These are phyloP conservation scores for Adansonia rubrostipa DNA, from an alignment of 441 rosid species.

Conservation along the genomic window DNA sequence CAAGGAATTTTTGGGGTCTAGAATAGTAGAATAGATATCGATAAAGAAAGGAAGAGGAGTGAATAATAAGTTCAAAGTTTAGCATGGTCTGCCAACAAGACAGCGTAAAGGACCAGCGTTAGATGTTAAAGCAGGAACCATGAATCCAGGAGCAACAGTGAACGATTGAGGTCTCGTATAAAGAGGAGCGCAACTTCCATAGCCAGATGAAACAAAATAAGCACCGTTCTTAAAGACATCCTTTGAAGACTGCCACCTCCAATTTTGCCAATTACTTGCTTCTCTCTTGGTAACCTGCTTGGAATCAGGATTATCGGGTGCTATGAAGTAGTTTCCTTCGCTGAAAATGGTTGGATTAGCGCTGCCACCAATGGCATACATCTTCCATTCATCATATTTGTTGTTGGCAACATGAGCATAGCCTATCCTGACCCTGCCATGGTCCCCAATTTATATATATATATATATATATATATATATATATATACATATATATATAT, in stretches of 20 bases:
- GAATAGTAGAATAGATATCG: not conserved
- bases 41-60: not conserved
- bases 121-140: slow-evolving; percentile 55
- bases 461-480: not conserved
- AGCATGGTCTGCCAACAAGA: slow-evolving; percentile 51
- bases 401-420: slow-evolving; percentile 74
- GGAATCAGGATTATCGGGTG: slow-evolving; percentile 37
- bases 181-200: slow-evolving; percentile 42
- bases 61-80: not conserved
- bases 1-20: too few species aligned
- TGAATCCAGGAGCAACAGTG: slow-evolving; percentile 47
- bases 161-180: slow-evolving; percentile 49
- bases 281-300: slow-evolving; percentile 75
- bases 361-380: slow-evolving; percentile 74
- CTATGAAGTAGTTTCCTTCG: slow-evolving; percentile 67
- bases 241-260: slow-evolving; percentile 68
- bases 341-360: slow-evolving; percentile 72
- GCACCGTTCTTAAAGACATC: slow-evolving; percentile 66
- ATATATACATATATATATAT: not conserved
- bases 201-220: slow-evolving; percentile 60
- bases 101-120: slow-evolving; percentile 67
- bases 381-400: slow-evolving; percentile 61
- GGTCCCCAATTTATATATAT: not conserved
- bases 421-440: slow-evolving; percentile 57
- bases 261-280: slow-evolving; percentile 41